Base-by-base conservation (phyloP, 176 grass and related monocot genomes). In the Sorghum bicolor region DNA sequence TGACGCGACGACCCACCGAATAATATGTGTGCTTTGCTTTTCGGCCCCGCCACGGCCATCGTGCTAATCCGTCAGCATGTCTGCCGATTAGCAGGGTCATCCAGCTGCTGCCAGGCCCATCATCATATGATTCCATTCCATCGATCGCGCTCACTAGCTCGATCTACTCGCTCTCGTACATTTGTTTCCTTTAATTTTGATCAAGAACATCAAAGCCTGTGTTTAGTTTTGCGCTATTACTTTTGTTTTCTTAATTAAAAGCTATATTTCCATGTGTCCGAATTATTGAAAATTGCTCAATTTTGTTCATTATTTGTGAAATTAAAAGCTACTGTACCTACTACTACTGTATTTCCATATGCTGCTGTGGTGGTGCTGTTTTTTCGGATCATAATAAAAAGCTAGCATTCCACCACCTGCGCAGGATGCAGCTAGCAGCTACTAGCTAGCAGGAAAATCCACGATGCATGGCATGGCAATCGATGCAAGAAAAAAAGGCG, bases 31-130 rank as follows among this genome's bases (percentile, higher is more conserved):
- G 62, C 72, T 76, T 68, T 84, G 28, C 76, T 65, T 62, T 89
- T 79, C 43, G 36, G 81, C 38, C 67, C 16, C 47, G 65, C 55
- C 64, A 81, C 55, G 47, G 37, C 41, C 38, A 66, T 83, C 74
- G 81, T 80, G 81, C 86, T 88, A 52, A 74, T 40, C 67, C 41
- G 10, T 64, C 60, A 84, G 84, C 76, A 84, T 84, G 82, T 80
- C 47, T 69, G 47, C 45, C 53, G 58, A 80, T 89, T 69, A 74
- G 82, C 71, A 80, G 36, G 24, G 20, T 19, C 8, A 24, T 34
- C 5, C 1, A 10, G 12, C 22, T 7, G 69, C 38, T 40, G 5
- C 25, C 17, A 1, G 10, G 10, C 5, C 17, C 41, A 20, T 38
- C 43, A 68, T n/a, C n/a, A n/a, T n/a, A n/a, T 55, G 52, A 58